Evolutionary conservation across 2,329 filamentous ascomycete species (phyloP).

Genomic region (Penicillium sp.): DNA sequence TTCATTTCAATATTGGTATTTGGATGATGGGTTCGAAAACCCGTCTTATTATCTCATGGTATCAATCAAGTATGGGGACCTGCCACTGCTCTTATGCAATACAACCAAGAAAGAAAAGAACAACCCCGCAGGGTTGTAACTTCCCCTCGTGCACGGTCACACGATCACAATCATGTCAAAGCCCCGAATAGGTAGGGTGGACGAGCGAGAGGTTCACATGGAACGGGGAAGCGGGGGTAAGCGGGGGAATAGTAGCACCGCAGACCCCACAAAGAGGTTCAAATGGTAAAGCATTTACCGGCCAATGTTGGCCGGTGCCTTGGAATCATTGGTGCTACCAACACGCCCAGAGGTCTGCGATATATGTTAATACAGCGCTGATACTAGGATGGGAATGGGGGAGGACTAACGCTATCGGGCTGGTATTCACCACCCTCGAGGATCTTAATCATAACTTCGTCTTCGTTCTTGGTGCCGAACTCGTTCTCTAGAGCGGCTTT

Average conservation of each 20-base stretch:
- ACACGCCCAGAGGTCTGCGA: conserved; percentile 32
- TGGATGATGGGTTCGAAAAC: conserved; percentile 17
- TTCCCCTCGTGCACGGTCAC: neutral
- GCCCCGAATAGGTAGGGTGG: neutral
- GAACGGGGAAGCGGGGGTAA: neutral
- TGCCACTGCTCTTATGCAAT: conserved; percentile 21
- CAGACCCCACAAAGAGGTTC: neutral
- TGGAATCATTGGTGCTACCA: conserved; percentile 30
- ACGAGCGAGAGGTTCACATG: neutral
- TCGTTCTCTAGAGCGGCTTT: conserved; percentile 76
- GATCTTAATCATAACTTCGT: conserved; percentile 80
- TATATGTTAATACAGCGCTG: conserved; percentile 1
- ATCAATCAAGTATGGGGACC: conserved; percentile 27
- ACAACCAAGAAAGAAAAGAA: conserved; percentile 5
- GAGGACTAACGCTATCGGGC: conserved; percentile 56
- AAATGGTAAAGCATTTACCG: conserved; percentile 18
- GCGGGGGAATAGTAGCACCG: neutral
- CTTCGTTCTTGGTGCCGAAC: conserved; percentile 78
- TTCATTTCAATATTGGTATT: conserved; percentile 4
- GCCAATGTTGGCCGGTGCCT: neutral
- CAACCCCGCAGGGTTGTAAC: neutral
- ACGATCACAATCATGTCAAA: neutral
- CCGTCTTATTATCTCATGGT: conserved; percentile 26
- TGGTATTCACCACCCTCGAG: conserved; percentile 73
- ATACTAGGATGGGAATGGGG: neutral